Base-by-base conservation (phyloP, 2,329 filamentous ascomycete genomes). In the Pseudofabraea citricarpa region DNA sequence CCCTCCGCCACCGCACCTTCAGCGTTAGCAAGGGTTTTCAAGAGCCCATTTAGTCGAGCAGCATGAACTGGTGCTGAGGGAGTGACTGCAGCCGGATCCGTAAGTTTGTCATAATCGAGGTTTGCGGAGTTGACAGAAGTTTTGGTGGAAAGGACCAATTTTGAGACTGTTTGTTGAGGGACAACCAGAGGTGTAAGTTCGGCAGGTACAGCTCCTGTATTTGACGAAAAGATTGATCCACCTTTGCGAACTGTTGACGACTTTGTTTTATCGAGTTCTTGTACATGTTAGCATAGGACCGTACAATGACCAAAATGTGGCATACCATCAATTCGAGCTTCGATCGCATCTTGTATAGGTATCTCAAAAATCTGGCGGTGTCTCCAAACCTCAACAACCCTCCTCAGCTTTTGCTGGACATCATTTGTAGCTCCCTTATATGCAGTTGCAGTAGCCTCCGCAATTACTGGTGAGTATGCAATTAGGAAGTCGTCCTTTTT, bases 351-450 rank as follows among this genome's bases (percentile, higher is more conserved):
- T 61, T 95, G 84, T 38, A 95, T 87, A 0, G 85, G 78, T 1
- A 64, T 64, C 49, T 94, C 88, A 57, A 98, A 98, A 36, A 98
- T 93, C 41, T 73, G 70, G 26, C 93, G 77, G 57, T 91, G 82
- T 59, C 85, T 84, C 93, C 93, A 98, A 15, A 98, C 93, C 58
- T 97, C 91, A 3, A 97, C 80, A 1, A 97, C 91, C 23, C 93
- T 79, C 48, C 85, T 79, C 27, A 98, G 73, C 63, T 96, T 96
- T 46, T 79, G 77, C 62, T 97, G 93, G 21, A 95, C 81, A 40
- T 98, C 91, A 27, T 81, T 76, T 6, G 87, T 81, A 2, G 90
- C 84, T 48, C 90, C 89, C 65, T 91, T 95, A 64, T 97, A 98
- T 29, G 93, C 91, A n/a, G 79, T 74, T 12, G 87, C 77, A 8